These are phyloP conservation scores for Solanum bukasovii DNA, from an alignment of 257 asterid genomes.

Conservation along the genomic window DNA sequence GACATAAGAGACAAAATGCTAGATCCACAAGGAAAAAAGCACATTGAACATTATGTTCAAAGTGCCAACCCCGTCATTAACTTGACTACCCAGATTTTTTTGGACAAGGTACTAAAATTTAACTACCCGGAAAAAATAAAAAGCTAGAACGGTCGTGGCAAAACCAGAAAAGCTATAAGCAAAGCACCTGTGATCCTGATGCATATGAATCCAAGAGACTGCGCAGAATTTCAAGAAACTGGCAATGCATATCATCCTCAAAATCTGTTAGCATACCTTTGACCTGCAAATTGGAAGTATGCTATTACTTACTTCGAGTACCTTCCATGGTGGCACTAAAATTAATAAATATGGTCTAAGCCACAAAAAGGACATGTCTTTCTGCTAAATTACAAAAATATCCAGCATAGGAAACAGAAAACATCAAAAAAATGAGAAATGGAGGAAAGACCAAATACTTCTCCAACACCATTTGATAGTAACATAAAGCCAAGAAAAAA, in stretches of 20 bases:
- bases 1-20: background rate
- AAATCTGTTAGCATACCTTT: constrained; percentile 83
- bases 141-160: background rate
- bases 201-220: constrained; percentile 77
- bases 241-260: constrained; percentile 96
- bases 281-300: constrained; percentile 46
- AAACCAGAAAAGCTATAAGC: background rate
- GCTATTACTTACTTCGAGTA: background rate
- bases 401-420: background rate
- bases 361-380: background rate
- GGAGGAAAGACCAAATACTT: background rate
- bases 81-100: background rate
- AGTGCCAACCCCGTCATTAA: background rate
- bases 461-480: background rate
- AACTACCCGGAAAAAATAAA: background rate
- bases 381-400: background rate
- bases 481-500: background rate
- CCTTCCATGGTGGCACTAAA: background rate
- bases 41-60: background rate
- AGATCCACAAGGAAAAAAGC: background rate
- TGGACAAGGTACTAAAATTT: background rate
- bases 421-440: background rate
- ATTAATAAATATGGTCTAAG: background rate
- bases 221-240: constrained; percentile 89
- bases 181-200: constrained; percentile 68